phyloP scores from a whole-genome alignment of 331 rosid genomes.

The Acacia pycnantha region DNA sequence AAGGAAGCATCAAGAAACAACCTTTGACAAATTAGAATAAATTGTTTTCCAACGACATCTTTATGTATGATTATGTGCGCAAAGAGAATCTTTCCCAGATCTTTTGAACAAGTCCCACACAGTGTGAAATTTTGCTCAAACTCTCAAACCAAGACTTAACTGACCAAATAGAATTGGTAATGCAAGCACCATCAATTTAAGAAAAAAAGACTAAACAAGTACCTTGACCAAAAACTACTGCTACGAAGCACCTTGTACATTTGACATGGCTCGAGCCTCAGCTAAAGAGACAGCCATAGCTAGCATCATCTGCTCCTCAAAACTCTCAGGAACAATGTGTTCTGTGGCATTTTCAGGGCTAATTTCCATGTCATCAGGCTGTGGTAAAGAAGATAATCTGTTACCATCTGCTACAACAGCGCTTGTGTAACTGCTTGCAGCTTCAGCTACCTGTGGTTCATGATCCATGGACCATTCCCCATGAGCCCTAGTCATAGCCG shows the following conservation, averaged over 20 bases:
- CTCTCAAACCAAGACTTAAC: slow-evolving; percentile 36
- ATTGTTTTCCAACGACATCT: slow-evolving; percentile 52
- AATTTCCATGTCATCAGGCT: slow-evolving; percentile 50
- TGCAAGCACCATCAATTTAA: slow-evolving; percentile 30
- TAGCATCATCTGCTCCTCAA: slow-evolving; percentile 98
- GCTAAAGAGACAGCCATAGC: slow-evolving; percentile 97
- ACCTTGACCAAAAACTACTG: slow-evolving; percentile 45
- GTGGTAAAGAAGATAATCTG: slow-evolving; percentile 41
- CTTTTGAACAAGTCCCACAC: slow-evolving; percentile 39
- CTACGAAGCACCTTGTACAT: slow-evolving; percentile 77
- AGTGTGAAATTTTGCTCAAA: slow-evolving; percentile 37
- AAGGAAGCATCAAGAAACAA: slow-evolving; percentile 43
- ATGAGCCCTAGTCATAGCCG: slow-evolving; percentile 39
- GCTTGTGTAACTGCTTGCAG: slow-evolving; percentile 57
- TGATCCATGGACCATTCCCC: slow-evolving; percentile 57
- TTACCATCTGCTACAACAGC: slow-evolving; percentile 49
- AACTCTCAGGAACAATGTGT: slow-evolving; percentile 80
- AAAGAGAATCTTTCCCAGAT: slow-evolving; percentile 53
- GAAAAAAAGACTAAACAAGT: slow-evolving; percentile 33
- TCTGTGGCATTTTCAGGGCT: slow-evolving; percentile 48
- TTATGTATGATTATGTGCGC: slow-evolving; percentile 33
- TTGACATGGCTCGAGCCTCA: slow-evolving; percentile 70
- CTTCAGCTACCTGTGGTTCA: slow-evolving; percentile 60
- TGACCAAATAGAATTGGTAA: slow-evolving; percentile 35
- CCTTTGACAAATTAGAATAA: slow-evolving; percentile 63